A percentile compares a stretch with the other conserved stretches of the same genome.
phyloP scores from a whole-genome alignment of 768 basidiomycete genomes.

The Mycena haematopus region DNA sequence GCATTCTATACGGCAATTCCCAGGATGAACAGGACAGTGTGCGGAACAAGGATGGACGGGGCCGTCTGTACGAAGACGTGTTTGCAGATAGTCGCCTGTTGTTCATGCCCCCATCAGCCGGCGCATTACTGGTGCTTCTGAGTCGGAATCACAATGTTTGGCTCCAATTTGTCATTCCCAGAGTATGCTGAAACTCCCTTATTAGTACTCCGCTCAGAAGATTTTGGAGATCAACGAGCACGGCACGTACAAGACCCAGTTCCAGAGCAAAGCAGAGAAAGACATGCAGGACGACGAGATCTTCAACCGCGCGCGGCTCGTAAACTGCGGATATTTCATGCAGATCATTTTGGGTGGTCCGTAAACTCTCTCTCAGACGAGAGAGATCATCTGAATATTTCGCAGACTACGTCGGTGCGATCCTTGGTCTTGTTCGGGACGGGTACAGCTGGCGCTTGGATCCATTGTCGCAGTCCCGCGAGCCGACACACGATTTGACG shows the following conservation, averaged over 20 bases:
- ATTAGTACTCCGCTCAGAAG: conserved; percentile 72
- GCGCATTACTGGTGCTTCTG: conserved; percentile 72
- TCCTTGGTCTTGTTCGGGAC: conserved; percentile 73
- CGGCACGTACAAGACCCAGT: conserved; percentile 45
- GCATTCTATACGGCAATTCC: conserved; percentile 73
- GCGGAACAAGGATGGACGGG: conserved; percentile 68
- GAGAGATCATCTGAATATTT: background rate
- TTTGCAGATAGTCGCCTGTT: conserved; percentile 72
- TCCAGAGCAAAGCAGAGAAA: conserved; percentile 33
- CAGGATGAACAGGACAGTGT: conserved; percentile 53
- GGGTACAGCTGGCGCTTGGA: conserved; percentile 71
- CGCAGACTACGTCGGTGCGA: conserved; percentile 75
- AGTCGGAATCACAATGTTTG: conserved; percentile 77
- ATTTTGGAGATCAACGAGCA: conserved; percentile 74
- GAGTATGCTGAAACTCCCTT: conserved; percentile 3
- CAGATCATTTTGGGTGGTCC: conserved; percentile 66
- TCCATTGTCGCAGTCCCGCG: conserved; percentile 55
- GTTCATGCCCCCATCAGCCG: conserved; percentile 74
- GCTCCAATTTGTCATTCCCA: conserved; percentile 8
- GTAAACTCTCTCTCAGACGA: conserved; percentile 10
- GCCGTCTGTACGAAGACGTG: conserved; percentile 68
- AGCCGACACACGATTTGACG: conserved; percentile 54
- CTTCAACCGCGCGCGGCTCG: conserved; percentile 73
- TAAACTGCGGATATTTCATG: conserved; percentile 78
- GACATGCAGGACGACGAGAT: conserved; percentile 75